Base-by-base conservation (phyloP, 352 stramenopile species). In the Phytophthora citricola region DNA sequence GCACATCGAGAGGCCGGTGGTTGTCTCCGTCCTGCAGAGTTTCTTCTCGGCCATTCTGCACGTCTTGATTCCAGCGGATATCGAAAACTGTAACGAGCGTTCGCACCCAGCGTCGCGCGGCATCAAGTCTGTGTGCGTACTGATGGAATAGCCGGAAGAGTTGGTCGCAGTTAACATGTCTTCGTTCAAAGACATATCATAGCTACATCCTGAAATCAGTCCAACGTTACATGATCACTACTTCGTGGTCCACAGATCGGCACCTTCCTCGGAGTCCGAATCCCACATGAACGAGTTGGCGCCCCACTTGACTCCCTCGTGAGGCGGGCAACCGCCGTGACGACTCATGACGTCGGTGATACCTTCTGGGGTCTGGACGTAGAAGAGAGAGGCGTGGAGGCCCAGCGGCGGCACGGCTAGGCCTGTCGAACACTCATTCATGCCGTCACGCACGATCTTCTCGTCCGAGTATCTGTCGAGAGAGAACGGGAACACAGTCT, bases 401-500 rank as follows among this genome's bases (percentile, higher is more conserved):
- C 80, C 81, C 1, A 69, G 66, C 10, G 89, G 86, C 40, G 85
- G 87, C 40, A 96, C 86, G 0, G 87, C 89, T 7, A 95, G 63
- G 4, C 89, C 87, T 2, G 68, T 66, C 5, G 85, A 94, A 71
- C 89, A 96, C 67, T 96, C 87, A 54, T 75, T 67, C 89, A 95
- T 96, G 43, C 88, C 88, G 7, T 71, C 75, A 41, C 88, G 85
- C 36, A 88, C 64, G 46, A 96, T 94, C 14, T 67, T 43, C 39
- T 92, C 83, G 43, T 91, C 75, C 47, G 65, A 89, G 63, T 83
- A 92, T 11, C 85, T 72, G 27, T 94, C 89, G 14, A 87, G 63
- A 46, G 87, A 94, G 70, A 87, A 89, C n/a, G 87, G 97, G 77
- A 99, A 99, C n/a, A 99, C 93, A 0, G 97, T 99, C 75, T 99